Percentiles rank a stretch among this genome's conserved stretches.
These are phyloP conservation scores for Nakaseomyces glabratus DNA, from an alignment of 1,139 yeast species.

Conservation along the genomic window DNA sequence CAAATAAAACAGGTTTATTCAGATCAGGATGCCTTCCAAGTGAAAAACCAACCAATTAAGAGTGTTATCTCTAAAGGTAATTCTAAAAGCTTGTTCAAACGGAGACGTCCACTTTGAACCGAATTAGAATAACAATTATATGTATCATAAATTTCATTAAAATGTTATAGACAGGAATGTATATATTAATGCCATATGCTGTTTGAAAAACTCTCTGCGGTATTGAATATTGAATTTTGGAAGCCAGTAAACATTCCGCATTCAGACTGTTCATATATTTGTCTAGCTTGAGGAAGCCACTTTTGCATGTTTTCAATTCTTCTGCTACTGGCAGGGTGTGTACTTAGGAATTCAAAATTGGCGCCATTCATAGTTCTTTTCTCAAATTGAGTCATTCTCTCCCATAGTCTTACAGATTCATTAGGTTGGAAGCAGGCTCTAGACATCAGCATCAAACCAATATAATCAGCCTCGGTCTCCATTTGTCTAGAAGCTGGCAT, in stretches of 20 bases:
- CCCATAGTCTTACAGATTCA: slow-evolving; percentile 73
- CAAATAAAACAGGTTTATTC: too few relatives aligned
- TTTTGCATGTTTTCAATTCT: slow-evolving; percentile 58
- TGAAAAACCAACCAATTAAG: too few relatives aligned
- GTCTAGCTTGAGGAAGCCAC: slow-evolving; percentile 67
- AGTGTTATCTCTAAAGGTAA: too few relatives aligned
- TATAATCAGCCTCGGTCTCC: slow-evolving; percentile 95
- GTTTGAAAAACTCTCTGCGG: slow-evolving; percentile 7
- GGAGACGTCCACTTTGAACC: slow-evolving; percentile 7
- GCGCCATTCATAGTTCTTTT: slow-evolving; percentile 30
- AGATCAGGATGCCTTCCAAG: too few relatives aligned
- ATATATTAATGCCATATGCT: slow-evolving; percentile 2
- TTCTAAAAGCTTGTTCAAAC: too few relatives aligned
- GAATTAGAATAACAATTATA: too few relatives aligned
- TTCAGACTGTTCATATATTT: slow-evolving; percentile 25
- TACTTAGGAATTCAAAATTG: slow-evolving; percentile 58
- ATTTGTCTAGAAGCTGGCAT: slow-evolving; percentile 84
- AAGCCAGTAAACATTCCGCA: slow-evolving; percentile 17
- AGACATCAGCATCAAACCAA: slow-evolving; percentile 88
- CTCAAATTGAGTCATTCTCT: slow-evolving; percentile 65
- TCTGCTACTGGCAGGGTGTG: slow-evolving; percentile 80
- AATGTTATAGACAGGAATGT: too few relatives aligned
- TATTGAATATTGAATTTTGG: slow-evolving; percentile 14
- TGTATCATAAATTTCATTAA: too few relatives aligned
- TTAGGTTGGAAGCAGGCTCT: slow-evolving; percentile 75